Evolutionary conservation across 495 filamentous ascomycete species (phyloP), one percentile per base, ranked within the genome.

Genomic region (Aspergillus asperescens): DNA sequence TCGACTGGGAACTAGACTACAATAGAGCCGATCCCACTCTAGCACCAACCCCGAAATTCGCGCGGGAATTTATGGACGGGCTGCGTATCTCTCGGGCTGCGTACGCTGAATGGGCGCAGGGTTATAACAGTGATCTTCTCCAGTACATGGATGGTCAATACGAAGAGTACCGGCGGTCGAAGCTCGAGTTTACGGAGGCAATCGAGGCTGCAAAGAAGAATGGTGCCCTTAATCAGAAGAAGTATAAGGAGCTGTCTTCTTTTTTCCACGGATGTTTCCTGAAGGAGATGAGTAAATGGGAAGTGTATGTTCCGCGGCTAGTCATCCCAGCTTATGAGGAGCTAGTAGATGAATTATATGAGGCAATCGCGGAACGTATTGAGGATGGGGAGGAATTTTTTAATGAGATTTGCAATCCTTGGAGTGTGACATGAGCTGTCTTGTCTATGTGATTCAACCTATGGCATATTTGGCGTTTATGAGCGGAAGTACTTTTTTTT

Each of bases 301-400:
- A 48, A 29, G 34, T 16, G 18, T 8, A 10, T 20, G 23, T 48
- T 35, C 15, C 29, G 12, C 12, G 9, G 45, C 18, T 40, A 3
- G 37, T 3, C 1, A 7, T 40, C 7, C 37, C 13, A 19, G 8
- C 16, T 12, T 40, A 7, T 20, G 20, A 15, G 13, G 60, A 65
- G 4, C 39, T 58, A 3, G 43, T 68, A 5, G 50, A 62, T 8
- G 62, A 69, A 4, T 18, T 70, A 4, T 56, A 55, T 19, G 15
- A 41, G 1, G 48, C 60, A 40, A 55, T 70, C 45, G 6, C 54
- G 0, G 60, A 67, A 12, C 41, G 60, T 1, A 63, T 64, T 1
- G 65, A 70, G 29, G 52, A 56, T n/a, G 29, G 40, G 3, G 37
- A 40, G 8, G 37, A 6, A 5, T 22, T 6, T 38, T 3, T 38